Conservation (phyloP, 805 yeast genomes). For the Wickerhamiella azyma region DNA sequence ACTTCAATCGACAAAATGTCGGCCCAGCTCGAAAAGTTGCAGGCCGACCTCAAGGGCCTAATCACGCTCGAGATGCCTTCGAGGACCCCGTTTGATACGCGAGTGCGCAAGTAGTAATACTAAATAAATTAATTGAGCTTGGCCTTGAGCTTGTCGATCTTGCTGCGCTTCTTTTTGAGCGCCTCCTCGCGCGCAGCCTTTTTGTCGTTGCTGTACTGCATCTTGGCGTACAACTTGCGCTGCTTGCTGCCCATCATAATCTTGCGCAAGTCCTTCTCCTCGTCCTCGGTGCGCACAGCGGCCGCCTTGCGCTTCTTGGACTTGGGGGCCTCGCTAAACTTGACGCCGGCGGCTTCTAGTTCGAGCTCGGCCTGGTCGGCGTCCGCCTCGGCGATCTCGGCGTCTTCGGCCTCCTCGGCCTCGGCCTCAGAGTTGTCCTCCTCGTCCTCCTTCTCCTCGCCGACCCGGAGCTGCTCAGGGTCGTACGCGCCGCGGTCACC, state of each 20-base stretch:
- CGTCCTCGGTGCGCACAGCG: conserved; percentile 37
- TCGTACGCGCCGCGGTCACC: conserved; percentile 88
- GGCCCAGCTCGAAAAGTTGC: conserved; percentile 45
- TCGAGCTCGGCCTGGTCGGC: conserved; percentile 67
- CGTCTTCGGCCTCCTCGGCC: conserved; percentile 38
- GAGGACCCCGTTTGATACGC: conserved; percentile 66
- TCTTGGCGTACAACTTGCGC: conserved; percentile 82
- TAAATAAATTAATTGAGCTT: conserved; percentile 1
- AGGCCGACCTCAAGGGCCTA: conserved; percentile 53
- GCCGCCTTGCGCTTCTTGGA: conserved; percentile 22
- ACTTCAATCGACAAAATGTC: conserved; percentile 55
- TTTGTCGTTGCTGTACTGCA: conserved; percentile 82
- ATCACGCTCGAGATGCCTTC: conserved; percentile 63
- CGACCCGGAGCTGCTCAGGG: conserved; percentile 44
- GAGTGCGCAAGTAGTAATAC: conserved; percentile 29
- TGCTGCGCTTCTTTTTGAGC: conserved; percentile 48
- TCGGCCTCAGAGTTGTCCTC: conserved; percentile 42
- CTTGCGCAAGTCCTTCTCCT: conserved; percentile 83
- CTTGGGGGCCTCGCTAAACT: conserved; percentile 42
- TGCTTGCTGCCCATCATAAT: conserved; percentile 98
- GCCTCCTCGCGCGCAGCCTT: conserved; percentile 66
- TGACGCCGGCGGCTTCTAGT: conserved; percentile 78
- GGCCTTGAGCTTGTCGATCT: conserved; percentile 24
- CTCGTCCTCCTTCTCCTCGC: conserved; percentile 34
- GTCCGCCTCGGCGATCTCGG: conserved; percentile 32